Base-by-base conservation (phyloP, 306 rosid genomes). In the Echinosophora koreensis region DNA sequence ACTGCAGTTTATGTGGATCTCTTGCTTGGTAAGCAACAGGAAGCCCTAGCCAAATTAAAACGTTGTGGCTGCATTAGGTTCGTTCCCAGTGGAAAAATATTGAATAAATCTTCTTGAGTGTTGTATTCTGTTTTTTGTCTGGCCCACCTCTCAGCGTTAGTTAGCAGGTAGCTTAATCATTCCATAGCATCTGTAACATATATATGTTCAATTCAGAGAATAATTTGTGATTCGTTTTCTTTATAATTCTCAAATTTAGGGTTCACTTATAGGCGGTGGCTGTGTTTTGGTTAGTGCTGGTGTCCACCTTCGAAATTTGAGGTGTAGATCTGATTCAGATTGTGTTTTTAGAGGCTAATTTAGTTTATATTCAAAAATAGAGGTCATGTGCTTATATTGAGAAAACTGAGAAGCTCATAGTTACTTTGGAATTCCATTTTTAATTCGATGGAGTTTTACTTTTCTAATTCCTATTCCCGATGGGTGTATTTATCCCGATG, bases 161-260 rank as follows among this genome's bases (percentile, higher is more conserved):
- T 83, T 88, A 91, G 90, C 82, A 81, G 87, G 85, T 91, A 93
- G 96, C 84, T 84, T 89, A 90, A 86, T 90, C 90, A 88, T 76
- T 77, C 73, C 82, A 85, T 85, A 86, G 98, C 94, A 91, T 88
- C 84, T 91, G 98, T 93, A 91, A 81, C 97, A 91, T 96, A 88
- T 92, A 88, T 86, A 93, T 75, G 93, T 89, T 93, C 96, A 86
- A 84, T 88, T 96, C 93, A 96, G 96, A 88, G 82, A 96, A 96
- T 87, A 91, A 87, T 80, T 84, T 74, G 66, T 69, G 75, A 80
- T 78, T 73, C 62, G 66, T 81, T 80, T 82, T 77, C 76, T 84
- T 76, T 79, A 84, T 73, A 83, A 82, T 83, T 80, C 83, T 89
- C 87, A 84, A 86, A 69, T 85, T 78, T 84, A 87, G 95, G 88